These are phyloP conservation scores for Phragmites australis DNA, from an alignment of 176 grass and related monocot genomes.

Conservation along the genomic window DNA sequence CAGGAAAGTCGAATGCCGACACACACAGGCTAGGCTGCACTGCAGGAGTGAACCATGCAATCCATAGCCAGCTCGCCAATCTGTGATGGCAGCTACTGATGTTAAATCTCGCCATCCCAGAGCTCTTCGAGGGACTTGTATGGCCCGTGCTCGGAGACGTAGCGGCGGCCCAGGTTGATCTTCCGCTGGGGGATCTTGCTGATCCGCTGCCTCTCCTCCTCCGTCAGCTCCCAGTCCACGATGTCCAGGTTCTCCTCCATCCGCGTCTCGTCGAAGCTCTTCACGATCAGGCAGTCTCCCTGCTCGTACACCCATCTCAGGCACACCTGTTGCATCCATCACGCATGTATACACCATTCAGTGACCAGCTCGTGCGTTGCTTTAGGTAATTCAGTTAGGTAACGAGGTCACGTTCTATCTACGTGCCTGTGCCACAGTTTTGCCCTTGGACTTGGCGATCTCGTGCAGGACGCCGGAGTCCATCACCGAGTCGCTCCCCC, in stretches of 20 bases:
- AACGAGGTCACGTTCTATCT: not conserved
- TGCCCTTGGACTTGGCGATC: constrained; percentile 58
- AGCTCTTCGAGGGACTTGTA: constrained; percentile 60
- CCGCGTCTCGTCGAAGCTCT: constrained; percentile 62
- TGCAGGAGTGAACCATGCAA: not conserved
- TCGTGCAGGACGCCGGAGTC: constrained; percentile 47
- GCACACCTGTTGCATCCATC: constrained; percentile 48
- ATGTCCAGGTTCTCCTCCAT: constrained; percentile 68
- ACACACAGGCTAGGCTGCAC: too few relatives aligned
- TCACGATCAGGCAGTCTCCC: constrained; percentile 60
- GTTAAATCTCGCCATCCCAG: constrained; percentile 66
- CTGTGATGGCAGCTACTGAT: not conserved
- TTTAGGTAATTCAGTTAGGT: not conserved
- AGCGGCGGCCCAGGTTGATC: constrained; percentile 42
- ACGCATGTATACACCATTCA: too few relatives aligned
- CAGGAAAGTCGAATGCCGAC: not conserved
- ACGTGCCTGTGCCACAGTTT: constrained; percentile 55
- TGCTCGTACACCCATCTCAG: constrained; percentile 73
- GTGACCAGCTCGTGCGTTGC: not conserved
- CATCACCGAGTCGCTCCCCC: constrained; percentile 73
- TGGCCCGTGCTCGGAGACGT: constrained; percentile 38
- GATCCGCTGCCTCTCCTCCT: constrained; percentile 47
- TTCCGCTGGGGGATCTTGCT: constrained; percentile 49
- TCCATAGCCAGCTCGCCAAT: too few relatives aligned
- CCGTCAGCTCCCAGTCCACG: constrained; percentile 61